Percentiles rank a stretch among this genome's conserved stretches.
phyloP scores from a whole-genome alignment of 306 rosid genomes.

The Rosa lucieae region DNA sequence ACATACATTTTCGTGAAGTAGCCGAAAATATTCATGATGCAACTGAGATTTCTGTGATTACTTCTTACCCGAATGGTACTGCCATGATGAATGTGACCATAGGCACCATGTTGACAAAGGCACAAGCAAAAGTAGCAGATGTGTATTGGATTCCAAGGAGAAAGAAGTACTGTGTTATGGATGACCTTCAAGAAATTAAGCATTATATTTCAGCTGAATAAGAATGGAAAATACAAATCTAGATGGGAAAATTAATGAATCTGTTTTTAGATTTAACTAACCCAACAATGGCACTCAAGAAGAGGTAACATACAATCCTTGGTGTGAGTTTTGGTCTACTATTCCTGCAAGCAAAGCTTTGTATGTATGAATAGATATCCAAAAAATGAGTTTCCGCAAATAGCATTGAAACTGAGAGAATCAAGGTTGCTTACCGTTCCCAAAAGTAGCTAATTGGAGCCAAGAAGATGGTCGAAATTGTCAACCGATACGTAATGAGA shows the following conservation, averaged over 20 bases:
- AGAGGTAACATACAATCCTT: conserved; percentile 64
- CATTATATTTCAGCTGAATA: not conserved
- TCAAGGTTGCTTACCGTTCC: conserved; percentile 57
- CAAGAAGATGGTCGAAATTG: conserved; percentile 67
- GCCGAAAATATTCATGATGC: not conserved
- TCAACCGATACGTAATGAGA: conserved; percentile 71
- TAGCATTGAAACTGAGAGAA: not conserved
- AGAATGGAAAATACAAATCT: not conserved
- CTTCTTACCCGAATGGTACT: conserved; percentile 72
- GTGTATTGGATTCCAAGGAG: conserved; percentile 88
- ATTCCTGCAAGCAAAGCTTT: conserved; percentile 49
- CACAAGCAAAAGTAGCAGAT: conserved; percentile 86
- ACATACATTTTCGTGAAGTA: not conserved
- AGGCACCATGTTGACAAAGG: conserved; percentile 83
- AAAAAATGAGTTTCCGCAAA: not conserved
- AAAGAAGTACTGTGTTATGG: conserved; percentile 77
- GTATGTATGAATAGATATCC: not conserved
- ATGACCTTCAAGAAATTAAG: conserved; percentile 53
- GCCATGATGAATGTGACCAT: conserved; percentile 74
- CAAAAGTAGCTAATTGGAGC: conserved; percentile 69
- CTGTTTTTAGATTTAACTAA: conserved; percentile 33
- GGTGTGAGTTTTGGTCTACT: conserved; percentile 59
- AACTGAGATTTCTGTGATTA: not conserved
- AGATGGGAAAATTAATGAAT: not conserved
- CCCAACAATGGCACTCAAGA: conserved; percentile 90